Conservation (phyloP, 495 filamentous ascomycete species). For the Alectoria sarmentosa region DNA sequence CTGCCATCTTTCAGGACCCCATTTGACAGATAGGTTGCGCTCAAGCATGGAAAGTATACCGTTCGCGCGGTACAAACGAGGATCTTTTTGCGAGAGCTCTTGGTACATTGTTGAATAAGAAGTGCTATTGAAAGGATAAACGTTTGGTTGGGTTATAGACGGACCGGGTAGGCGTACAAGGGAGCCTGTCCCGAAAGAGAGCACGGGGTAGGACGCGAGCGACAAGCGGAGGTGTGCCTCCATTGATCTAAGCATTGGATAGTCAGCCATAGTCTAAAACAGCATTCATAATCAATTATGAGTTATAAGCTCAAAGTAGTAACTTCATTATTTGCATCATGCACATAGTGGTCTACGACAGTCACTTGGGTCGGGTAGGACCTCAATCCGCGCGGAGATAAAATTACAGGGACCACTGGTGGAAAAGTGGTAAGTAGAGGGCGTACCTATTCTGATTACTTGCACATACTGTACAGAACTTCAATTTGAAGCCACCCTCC, state of each 20-base stretch:
- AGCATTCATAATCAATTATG: not conserved
- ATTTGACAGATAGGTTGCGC: constrained; percentile 86
- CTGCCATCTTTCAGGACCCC: constrained; percentile 95
- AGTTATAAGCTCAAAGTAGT: not conserved
- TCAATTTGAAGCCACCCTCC: constrained; percentile 62
- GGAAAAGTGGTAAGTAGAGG: not conserved
- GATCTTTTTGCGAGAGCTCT: constrained; percentile 78
- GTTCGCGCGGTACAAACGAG: constrained; percentile 81
- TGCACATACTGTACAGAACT: constrained; percentile 97
- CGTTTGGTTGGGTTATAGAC: constrained; percentile 85
- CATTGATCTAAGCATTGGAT: constrained; percentile 61
- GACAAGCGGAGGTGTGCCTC: constrained; percentile 92
- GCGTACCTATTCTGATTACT: constrained; percentile 89
- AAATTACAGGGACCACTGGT: not conserved
- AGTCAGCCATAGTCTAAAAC: not conserved
- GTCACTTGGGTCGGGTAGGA: not conserved
- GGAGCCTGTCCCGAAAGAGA: constrained; percentile 96
- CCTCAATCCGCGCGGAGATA: not conserved
- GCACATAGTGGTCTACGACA: not conserved
- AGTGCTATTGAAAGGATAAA: constrained; percentile 93
- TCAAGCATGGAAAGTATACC: constrained; percentile 93
- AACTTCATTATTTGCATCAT: not conserved
- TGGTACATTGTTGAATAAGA: constrained; percentile 90
- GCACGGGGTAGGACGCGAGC: constrained; percentile 80
- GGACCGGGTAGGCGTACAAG: constrained; percentile 92